phyloP scores from a whole-genome alignment of 768 basidiomycete species.

The Clitopilus passeckerianus region DNA sequence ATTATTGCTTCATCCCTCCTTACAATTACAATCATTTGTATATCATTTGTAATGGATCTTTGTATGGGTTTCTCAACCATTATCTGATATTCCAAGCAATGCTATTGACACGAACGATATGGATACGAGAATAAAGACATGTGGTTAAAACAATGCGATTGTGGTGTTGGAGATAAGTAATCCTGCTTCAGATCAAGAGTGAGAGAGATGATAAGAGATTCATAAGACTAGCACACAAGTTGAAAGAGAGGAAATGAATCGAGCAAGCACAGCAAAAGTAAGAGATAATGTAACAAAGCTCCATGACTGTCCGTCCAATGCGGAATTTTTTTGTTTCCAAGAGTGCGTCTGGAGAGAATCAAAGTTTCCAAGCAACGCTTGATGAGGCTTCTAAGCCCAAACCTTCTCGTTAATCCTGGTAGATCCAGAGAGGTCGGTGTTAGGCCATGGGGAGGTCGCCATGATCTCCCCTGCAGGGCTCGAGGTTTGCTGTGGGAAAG shows the following conservation, averaged over 20 bases:
- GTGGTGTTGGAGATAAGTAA: slow-evolving; percentile 35
- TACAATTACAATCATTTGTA: background rate
- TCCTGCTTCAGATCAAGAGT: slow-evolving; percentile 31
- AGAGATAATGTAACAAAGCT: slow-evolving; percentile 6
- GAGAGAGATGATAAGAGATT: slow-evolving; percentile 20
- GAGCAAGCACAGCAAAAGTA: slow-evolving; percentile 7
- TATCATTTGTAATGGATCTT: background rate
- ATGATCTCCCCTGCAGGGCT: slow-evolving; percentile 56
- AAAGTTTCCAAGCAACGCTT: too few species aligned
- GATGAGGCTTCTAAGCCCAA: slow-evolving; percentile 35
- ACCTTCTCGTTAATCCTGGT: slow-evolving; percentile 56
- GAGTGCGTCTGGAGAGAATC: background rate
- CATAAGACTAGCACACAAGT: slow-evolving; percentile 4
- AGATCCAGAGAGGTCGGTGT: slow-evolving; percentile 45
- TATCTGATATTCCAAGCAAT: background rate
- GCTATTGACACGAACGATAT: slow-evolving; percentile 21
- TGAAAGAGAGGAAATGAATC: background rate
- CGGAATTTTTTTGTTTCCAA: background rate
- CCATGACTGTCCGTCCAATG: background rate
- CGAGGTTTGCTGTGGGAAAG: slow-evolving; percentile 49
- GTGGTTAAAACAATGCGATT: slow-evolving; percentile 33
- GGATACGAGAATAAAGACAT: slow-evolving; percentile 45
- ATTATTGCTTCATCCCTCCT: background rate
- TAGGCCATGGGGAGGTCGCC: slow-evolving; percentile 55
- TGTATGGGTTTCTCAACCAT: background rate